Evolutionary conservation across 352 stramenopile species (phyloP), one percentile per base, ranked within the genome.

Genomic region (Blastocystis sp.): DNA sequence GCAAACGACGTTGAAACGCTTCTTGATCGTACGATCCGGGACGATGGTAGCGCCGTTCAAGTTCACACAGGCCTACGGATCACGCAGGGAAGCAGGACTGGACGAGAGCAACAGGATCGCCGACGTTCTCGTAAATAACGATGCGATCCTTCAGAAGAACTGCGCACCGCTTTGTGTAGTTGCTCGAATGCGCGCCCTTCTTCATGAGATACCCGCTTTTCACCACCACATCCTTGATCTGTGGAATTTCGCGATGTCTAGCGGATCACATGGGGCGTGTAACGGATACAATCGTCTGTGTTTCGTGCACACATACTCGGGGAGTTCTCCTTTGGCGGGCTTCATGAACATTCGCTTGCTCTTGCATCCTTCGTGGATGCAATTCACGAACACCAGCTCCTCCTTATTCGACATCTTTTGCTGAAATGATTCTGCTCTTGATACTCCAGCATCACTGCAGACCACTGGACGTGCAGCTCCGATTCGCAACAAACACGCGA

Each of bases 141-240:
- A 87, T 87, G 28, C 65, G 21, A 76, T 87, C 77, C 9, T 24
- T 1, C 7, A 87, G 54, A 48, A 87, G 61, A 87, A 74, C 62
- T 14, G 45, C 65, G 42, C 38, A 74, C 59, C 77, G 38, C 24
- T 87, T 87, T 4, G 65, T 64, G 1, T 87, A 87, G 57, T 42
- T 78, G 62, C 14, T 61, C n/a, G 65, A 77, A 48, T 40, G 77
- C 17, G 19, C 24, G n/a, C 77, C 77, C 52, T 77, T 87, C 77
- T 87, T 87, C 59, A 87, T 57, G 14, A 87, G 45, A 78, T 71
- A 76, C 11, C 77, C 77, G 71, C 62, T 76, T 43, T 87, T 87
- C n/a, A 81, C 60, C 17, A 66, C 57, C 10, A 38, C 21, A 34
- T 66, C 45, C 10, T 66, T 81, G 48, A 65, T 63, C 28, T 64